Conservation (phyloP, 2,329 filamentous ascomycete genomes). For the Xylaria sp. region DNA sequence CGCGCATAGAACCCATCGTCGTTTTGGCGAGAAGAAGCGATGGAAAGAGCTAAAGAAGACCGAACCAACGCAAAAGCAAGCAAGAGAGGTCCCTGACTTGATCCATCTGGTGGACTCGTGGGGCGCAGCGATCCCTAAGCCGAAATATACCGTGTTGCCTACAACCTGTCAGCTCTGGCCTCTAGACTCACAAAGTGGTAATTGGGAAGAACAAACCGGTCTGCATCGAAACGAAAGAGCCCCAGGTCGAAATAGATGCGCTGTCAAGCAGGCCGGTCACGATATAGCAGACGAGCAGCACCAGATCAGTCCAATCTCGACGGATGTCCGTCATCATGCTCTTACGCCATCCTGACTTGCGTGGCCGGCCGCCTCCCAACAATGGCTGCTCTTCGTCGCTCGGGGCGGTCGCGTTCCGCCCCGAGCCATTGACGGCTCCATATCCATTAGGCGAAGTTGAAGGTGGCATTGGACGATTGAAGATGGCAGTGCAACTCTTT, state of each 20-base stretch:
- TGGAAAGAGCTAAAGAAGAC: constrained; percentile 77
- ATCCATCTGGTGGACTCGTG: constrained; percentile 69
- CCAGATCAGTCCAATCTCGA: constrained; percentile 72
- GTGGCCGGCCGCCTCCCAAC: constrained; percentile 36
- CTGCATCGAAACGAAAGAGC: constrained; percentile 85
- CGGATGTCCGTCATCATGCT: constrained; percentile 60
- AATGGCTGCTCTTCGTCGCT: constrained; percentile 50
- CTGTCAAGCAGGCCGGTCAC: constrained; percentile 83
- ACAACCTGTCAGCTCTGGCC: constrained; percentile 18
- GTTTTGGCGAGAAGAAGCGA: constrained; percentile 67
- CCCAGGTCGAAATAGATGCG: constrained; percentile 79
- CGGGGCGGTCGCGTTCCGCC: constrained; percentile 21
- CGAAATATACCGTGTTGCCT: constrained; percentile 83
- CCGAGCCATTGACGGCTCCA: constrained; percentile 38
- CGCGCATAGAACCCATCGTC: constrained; percentile 71
- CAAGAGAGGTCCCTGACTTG: constrained; percentile 76
- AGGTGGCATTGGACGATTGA: constrained; percentile 20
- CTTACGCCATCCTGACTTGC: constrained; percentile 46
- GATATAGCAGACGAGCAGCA: constrained; percentile 77
- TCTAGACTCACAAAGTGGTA: neutral
- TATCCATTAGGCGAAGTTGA: constrained; percentile 45
- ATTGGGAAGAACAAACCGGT: constrained; percentile 64
- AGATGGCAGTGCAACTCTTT: neutral
- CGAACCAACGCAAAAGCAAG: constrained; percentile 76
- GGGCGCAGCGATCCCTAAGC: constrained; percentile 74